phyloP scores from a whole-genome alignment of 768 basidiomycete genomes.

The Roridomyces roridus region DNA sequence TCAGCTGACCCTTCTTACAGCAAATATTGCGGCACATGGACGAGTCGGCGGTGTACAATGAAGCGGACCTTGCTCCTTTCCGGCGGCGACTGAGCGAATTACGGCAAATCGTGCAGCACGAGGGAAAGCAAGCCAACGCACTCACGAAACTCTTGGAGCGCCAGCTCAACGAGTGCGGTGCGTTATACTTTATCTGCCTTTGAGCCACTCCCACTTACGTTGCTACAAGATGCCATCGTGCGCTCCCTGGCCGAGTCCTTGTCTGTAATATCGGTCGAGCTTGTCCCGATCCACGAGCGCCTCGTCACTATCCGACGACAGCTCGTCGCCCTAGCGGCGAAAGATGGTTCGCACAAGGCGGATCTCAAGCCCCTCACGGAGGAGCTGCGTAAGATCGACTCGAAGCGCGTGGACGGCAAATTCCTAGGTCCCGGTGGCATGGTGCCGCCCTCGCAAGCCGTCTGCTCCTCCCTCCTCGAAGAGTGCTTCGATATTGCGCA shows the following conservation, averaged over 20 bases:
- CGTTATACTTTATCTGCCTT: slow-evolving; percentile 36
- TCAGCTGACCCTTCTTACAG: slow-evolving; percentile 45
- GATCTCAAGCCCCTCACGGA: slow-evolving; percentile 91
- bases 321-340: slow-evolving; percentile 86
- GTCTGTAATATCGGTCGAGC: slow-evolving; percentile 86
- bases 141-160: slow-evolving; percentile 89
- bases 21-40: slow-evolving; percentile 96
- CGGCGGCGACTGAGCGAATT: slow-evolving; percentile 81
- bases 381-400: slow-evolving; percentile 94
- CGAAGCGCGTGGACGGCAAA: slow-evolving; percentile 95
- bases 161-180: slow-evolving; percentile 92
- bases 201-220: background rate
- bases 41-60: slow-evolving; percentile 94
- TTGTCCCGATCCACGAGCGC: slow-evolving; percentile 89
- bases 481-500: slow-evolving; percentile 96
- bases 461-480: slow-evolving; percentile 91
- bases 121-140: slow-evolving; percentile 85
- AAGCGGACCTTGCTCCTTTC: slow-evolving; percentile 89
- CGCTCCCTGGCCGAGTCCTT: slow-evolving; percentile 82
- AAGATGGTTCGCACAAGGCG: slow-evolving; percentile 82
- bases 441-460: slow-evolving; percentile 90
- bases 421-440: slow-evolving; percentile 91
- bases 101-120: slow-evolving; percentile 84
- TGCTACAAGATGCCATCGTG: slow-evolving; percentile 74
- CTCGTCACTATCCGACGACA: slow-evolving; percentile 88